These are phyloP conservation scores for Epichloe scottii DNA, from an alignment of 2,329 filamentous ascomycete species.

Conservation along the genomic window DNA sequence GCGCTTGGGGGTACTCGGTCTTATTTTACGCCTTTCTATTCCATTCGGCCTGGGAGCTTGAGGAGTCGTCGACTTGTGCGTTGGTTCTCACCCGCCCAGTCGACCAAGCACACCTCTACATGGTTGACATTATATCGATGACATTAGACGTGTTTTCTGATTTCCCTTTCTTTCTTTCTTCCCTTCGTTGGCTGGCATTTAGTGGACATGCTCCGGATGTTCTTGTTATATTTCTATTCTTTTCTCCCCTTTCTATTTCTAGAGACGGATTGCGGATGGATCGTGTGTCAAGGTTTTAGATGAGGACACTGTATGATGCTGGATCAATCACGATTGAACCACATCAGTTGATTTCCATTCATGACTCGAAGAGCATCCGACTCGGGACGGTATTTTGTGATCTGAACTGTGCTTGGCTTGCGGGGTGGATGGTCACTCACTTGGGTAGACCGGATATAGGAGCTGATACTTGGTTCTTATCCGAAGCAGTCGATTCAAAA, in stretches of 20 bases:
- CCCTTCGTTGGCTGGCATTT: conserved; percentile 8
- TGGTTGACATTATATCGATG: conserved; percentile 8
- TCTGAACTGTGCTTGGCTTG: not conserved
- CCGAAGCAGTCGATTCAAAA: not conserved
- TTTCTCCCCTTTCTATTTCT: not conserved
- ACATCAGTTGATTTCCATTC: not conserved
- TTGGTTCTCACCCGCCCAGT: not conserved
- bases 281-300: conserved; percentile 12
- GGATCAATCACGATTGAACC: not conserved
- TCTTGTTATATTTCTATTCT: not conserved
- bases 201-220: conserved; percentile 7
- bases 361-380: not conserved
- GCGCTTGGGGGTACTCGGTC: not conserved
- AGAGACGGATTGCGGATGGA: not conserved
- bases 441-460: not conserved
- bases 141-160: conserved; percentile 6
- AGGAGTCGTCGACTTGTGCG: not conserved
- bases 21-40: conserved; percentile 3
- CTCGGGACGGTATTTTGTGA: not conserved
- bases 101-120: not conserved
- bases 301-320: conserved; percentile 7
- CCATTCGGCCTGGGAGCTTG: not conserved
- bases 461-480: not conserved
- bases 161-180: conserved; percentile 4
- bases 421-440: not conserved